Percentiles rank a stretch among this genome's conserved stretches.
Evolutionary conservation across 352 stramenopile species (phyloP).

Genomic region (Pythium grandisporangium): DNA sequence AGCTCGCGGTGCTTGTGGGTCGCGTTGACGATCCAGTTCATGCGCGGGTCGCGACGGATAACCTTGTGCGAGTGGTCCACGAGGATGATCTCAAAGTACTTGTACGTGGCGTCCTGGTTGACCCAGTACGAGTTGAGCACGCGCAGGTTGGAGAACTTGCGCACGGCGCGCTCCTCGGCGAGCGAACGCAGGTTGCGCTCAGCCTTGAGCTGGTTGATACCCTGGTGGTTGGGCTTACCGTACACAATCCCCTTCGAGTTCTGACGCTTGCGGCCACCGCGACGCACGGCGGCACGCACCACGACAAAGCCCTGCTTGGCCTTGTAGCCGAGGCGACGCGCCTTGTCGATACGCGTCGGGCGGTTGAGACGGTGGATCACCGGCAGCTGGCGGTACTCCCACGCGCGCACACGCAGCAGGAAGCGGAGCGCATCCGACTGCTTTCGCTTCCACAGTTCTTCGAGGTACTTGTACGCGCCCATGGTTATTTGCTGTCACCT

Average conservation of each 20-base stretch:
- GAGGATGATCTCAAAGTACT: conserved; percentile 99
- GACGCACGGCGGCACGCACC: conserved; percentile 95
- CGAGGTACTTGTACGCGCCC: conserved; percentile 99
- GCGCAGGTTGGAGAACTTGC: conserved; percentile 96
- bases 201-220: conserved; percentile 99
- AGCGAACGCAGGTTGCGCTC: conserved; percentile 97
- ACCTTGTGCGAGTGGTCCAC: conserved; percentile 97
- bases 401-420: conserved; percentile 96
- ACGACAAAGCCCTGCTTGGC: conserved; percentile 99
- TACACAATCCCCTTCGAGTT: conserved; percentile 99
- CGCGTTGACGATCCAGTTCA: conserved; percentile 99
- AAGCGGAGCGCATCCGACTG: conserved; percentile 99
- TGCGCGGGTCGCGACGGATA: conserved; percentile 98
- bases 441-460: conserved; percentile 99
- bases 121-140: conserved; percentile 99
- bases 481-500: conserved; percentile 59
- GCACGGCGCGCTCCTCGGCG: conserved; percentile 97
- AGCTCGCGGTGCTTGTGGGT: conserved; percentile 99
- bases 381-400: conserved; percentile 98
- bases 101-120: conserved; percentile 99
- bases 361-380: conserved; percentile 93
- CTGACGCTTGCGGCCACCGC: conserved; percentile 98
- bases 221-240: conserved; percentile 99
- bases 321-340: conserved; percentile 99
- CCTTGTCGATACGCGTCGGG: conserved; percentile 98